These are phyloP conservation scores for Cicer arietinum DNA, from an alignment of 306 rosid genomes.

Conservation along the genomic window DNA sequence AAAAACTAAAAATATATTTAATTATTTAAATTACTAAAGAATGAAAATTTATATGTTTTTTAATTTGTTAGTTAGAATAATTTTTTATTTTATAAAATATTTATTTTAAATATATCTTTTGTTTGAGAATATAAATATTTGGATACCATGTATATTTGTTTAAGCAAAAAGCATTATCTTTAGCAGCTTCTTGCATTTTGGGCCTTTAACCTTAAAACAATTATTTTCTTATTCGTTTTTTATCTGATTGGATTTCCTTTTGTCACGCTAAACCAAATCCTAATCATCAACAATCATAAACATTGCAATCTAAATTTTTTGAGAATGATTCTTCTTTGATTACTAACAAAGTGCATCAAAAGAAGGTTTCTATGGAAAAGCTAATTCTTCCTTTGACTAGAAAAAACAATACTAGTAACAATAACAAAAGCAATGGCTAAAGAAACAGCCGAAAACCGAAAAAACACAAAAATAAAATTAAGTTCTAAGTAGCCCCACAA, in stretches of 20 bases:
- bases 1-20: no score
- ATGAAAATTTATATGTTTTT: no score
- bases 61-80: no score
- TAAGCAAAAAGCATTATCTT: not conserved
- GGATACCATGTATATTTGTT: not conserved
- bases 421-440: not conserved
- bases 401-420: constrained; percentile 6
- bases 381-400: constrained; percentile 51
- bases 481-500: constrained; percentile 37
- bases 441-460: constrained; percentile 29
- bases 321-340: constrained; percentile 50
- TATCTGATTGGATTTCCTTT: constrained; percentile 36
- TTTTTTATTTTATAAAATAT: not conserved
- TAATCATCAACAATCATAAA: constrained; percentile 50
- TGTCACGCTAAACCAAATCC: constrained; percentile 48
- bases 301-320: constrained; percentile 37
- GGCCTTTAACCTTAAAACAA: constrained; percentile 4
- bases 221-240: not conserved
- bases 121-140: no score
- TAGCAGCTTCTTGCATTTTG: not conserved
- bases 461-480: constrained; percentile 19
- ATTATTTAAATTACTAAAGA: no score
- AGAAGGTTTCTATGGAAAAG: constrained; percentile 42
- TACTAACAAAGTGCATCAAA: constrained; percentile 48
- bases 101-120: not conserved